Conservation (phyloP, 2,329 filamentous ascomycete genomes). For the Fusarium metavorans region DNA sequence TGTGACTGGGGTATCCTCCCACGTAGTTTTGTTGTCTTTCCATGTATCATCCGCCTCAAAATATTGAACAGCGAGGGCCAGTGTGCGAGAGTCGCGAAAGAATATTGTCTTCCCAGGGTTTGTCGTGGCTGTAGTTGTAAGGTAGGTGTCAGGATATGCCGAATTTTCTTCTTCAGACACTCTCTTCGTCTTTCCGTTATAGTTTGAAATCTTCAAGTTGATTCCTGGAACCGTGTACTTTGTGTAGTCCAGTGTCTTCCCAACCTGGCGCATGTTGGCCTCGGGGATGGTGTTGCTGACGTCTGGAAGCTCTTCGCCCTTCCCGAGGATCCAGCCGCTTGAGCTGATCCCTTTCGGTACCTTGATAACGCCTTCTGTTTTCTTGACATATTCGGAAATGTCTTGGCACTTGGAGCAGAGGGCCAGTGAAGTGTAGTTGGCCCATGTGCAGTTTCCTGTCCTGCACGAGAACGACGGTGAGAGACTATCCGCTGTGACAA, state of each 20-base stretch:
- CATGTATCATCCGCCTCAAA: constrained; percentile 5
- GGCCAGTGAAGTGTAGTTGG: constrained; percentile 2
- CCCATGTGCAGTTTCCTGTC: constrained; percentile 24
- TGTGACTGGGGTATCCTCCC: constrained; percentile 4
- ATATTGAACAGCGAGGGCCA: constrained; percentile 18
- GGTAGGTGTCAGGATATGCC: constrained; percentile 8
- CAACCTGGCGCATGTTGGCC: background rate
- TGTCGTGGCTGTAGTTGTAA: constrained; percentile 2
- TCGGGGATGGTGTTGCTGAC: background rate
- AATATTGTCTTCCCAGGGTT: constrained; percentile 13
- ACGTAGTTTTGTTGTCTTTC: background rate
- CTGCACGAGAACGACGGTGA: constrained; percentile 13
- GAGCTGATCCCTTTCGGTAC: background rate
- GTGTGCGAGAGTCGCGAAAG: background rate
- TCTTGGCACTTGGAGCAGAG: constrained; percentile 10
- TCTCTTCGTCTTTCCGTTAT: background rate
- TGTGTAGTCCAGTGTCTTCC: background rate
- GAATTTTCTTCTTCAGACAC: background rate
- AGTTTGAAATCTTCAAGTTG: background rate
- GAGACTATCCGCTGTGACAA: background rate
- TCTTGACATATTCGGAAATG: background rate
- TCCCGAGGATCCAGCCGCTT: background rate
- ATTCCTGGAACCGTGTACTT: background rate
- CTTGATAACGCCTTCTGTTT: background rate
- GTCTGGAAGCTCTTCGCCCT: background rate